These are phyloP conservation scores for Stereocaulon alpinum DNA, from an alignment of 495 filamentous ascomycete species.

Conservation along the genomic window DNA sequence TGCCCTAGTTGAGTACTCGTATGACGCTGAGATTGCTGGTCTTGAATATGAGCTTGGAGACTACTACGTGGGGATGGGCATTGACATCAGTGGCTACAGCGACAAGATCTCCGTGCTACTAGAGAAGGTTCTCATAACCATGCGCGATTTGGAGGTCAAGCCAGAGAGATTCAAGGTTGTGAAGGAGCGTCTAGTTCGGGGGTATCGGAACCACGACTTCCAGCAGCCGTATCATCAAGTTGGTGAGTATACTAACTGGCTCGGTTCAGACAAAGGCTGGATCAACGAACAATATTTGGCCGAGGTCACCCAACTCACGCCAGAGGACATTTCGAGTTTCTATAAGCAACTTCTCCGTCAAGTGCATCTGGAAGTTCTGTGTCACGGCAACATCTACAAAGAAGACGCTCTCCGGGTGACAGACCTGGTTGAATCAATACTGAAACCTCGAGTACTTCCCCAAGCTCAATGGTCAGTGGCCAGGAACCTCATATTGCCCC, in stretches of 20 bases:
- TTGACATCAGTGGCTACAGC: conserved; percentile 83
- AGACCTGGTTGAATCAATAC: conserved; percentile 63
- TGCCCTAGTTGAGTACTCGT: conserved; percentile 86
- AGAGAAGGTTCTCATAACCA: conserved; percentile 79
- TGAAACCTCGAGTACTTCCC: conserved; percentile 68
- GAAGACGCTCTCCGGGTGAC: conserved; percentile 87
- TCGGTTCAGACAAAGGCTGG: conserved; percentile 66
- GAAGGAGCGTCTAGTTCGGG: conserved; percentile 71
- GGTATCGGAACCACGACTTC: conserved; percentile 75
- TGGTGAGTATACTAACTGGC: conserved; percentile 70
- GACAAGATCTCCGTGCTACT: conserved; percentile 88
- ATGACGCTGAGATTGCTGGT: conserved; percentile 90
- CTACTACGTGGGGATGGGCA: conserved; percentile 61
- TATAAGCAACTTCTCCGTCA: conserved; percentile 73
- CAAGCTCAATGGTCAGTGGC: conserved; percentile 69
- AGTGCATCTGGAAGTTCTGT: conserved; percentile 76
- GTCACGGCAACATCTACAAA: conserved; percentile 90
- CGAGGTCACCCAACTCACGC: conserved; percentile 63
- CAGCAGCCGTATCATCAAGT: conserved; percentile 85
- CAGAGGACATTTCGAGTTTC: conserved; percentile 65
- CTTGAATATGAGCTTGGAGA: conserved; percentile 69
- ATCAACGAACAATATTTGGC: conserved; percentile 70
- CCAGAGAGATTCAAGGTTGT: conserved; percentile 82
- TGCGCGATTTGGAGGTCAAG: conserved; percentile 73
- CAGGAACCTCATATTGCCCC: conserved; percentile 66